phyloP scores from a whole-genome alignment of 2,329 filamentous ascomycete genomes.

The Paraconiothyrium sp. region DNA sequence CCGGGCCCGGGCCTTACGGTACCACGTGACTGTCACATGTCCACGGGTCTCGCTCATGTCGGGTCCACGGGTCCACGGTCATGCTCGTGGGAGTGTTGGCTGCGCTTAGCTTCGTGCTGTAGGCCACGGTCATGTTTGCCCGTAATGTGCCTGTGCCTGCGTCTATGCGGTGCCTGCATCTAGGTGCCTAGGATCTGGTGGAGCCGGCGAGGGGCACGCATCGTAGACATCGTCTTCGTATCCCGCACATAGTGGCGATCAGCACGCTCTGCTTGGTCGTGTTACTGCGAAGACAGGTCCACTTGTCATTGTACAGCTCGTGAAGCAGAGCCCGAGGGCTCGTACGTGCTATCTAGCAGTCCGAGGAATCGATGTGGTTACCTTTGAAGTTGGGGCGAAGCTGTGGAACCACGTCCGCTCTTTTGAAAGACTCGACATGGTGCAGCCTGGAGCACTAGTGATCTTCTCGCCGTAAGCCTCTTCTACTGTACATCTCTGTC shows the following conservation, averaged over 20 bases:
- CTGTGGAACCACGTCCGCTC: background rate
- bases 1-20: too few relatives aligned
- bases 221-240: too few relatives aligned
- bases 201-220: too few relatives aligned
- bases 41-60: background rate
- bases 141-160: too few relatives aligned
- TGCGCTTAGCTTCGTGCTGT: background rate
- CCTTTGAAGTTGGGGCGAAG: background rate
- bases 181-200: too few relatives aligned
- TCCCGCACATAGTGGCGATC: too few relatives aligned
- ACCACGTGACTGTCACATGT: slow-evolving; percentile 2
- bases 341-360: background rate
- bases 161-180: too few relatives aligned
- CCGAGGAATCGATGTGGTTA: background rate
- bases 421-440: background rate
- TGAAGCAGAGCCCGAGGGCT: background rate
- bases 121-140: too few relatives aligned
- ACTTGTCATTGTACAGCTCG: background rate
- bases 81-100: background rate
- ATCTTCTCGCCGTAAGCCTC: background rate
- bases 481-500: background rate
- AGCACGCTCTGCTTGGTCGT: background rate
- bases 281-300: background rate
- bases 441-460: background rate
- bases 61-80: too few relatives aligned